Percentiles rank a stretch among this genome's conserved stretches.
Conservation (phyloP, 805 yeast species). For the Saturnispora gosingensis region DNA sequence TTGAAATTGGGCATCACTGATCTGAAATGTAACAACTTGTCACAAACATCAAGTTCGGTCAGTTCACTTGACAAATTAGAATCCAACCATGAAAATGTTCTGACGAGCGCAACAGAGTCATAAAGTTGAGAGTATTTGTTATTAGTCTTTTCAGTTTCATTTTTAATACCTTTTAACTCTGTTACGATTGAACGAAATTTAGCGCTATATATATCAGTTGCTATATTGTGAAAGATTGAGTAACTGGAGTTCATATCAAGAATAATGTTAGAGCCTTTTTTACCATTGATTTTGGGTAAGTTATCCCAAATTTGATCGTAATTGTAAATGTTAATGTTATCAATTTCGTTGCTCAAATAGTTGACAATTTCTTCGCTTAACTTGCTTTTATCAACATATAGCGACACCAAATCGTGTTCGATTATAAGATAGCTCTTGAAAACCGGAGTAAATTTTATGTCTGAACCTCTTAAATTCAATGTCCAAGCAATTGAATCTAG, state of each 20-base stretch:
- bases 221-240: constrained; percentile 21
- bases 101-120: constrained; percentile 71
- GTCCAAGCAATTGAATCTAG: constrained; percentile 48
- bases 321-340: constrained; percentile 31
- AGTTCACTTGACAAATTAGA: constrained; percentile 37
- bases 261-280: constrained; percentile 9
- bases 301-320: constrained; percentile 56
- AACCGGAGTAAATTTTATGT: constrained; percentile 79
- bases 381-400: constrained; percentile 36
- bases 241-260: constrained; percentile 23
- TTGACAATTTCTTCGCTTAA: constrained; percentile 22
- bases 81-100: constrained; percentile 80
- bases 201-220: constrained; percentile 16
- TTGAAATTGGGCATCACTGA: constrained; percentile 38
- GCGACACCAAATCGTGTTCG: constrained; percentile 27
- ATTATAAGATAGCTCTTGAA: constrained; percentile 62
- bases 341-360: constrained; percentile 20
- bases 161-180: constrained; percentile 67
- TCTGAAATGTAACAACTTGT: constrained; percentile 41
- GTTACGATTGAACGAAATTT: constrained; percentile 32
- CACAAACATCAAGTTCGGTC: constrained; percentile 46
- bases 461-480: constrained; percentile 46
- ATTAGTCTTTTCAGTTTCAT: constrained; percentile 59
- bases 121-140: constrained; percentile 68
- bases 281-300: constrained; percentile 26